These are phyloP conservation scores for Syncephalastrum sp. DNA, from an alignment of 371 early-diverging fungal species.

Conservation along the genomic window DNA sequence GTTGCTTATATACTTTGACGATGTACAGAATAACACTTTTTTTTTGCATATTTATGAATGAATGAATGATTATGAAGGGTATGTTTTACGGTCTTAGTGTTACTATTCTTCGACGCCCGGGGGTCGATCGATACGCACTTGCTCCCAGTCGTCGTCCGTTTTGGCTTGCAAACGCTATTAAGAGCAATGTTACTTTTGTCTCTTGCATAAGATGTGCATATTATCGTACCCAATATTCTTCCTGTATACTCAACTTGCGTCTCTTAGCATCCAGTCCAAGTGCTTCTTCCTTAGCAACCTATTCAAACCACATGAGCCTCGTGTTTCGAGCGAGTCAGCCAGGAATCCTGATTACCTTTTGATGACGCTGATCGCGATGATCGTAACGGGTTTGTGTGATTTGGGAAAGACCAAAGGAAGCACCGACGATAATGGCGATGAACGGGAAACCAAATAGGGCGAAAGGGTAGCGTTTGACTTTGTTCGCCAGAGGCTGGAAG, in stretches of 20 bases:
- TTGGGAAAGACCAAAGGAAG: conserved; percentile 57
- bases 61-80: too few species aligned
- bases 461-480: conserved; percentile 49
- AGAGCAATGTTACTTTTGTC: neutral
- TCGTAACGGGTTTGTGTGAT: conserved; percentile 67
- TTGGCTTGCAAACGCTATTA: conserved; percentile 50
- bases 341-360: conserved; percentile 12
- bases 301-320: neutral
- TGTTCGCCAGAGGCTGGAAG: conserved; percentile 30
- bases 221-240: conserved; percentile 62
- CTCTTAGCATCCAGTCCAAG: conserved; percentile 58
- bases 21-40: too few species aligned
- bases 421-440: conserved; percentile 52
- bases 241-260: conserved; percentile 60
- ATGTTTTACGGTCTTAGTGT: neutral
- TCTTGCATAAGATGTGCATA: neutral
- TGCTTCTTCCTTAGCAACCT: conserved; percentile 65
- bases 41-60: too few species aligned
- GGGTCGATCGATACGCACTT: conserved; percentile 45
- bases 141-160: conserved; percentile 54
- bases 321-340: too few species aligned
- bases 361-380: conserved; percentile 50
- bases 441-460: conserved; percentile 68
- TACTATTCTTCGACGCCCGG: conserved; percentile 31
- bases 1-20: too few species aligned